A percentile compares a stretch with the other conserved stretches of the same genome.
phyloP scores from a whole-genome alignment of 768 basidiomycete species.

The Rhodotorula paludigena region DNA sequence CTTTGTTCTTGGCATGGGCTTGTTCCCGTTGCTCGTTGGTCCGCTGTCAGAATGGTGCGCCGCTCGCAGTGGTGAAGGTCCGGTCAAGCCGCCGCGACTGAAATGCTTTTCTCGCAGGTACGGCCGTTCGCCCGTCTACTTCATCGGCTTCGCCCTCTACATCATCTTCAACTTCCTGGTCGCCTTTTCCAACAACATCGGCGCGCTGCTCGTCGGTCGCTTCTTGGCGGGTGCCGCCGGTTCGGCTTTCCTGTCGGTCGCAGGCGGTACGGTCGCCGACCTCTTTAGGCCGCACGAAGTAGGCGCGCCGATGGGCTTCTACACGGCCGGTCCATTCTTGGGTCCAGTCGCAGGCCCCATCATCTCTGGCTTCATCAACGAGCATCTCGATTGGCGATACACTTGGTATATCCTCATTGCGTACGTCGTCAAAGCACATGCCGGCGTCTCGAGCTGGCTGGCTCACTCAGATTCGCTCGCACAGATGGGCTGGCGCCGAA shows the following conservation, averaged over 20 bases:
- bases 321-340: slow-evolving; percentile 57
- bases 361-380: slow-evolving; percentile 65
- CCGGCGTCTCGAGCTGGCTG: too few relatives aligned
- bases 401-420: slow-evolving; percentile 62
- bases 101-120: neutral
- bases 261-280: slow-evolving; percentile 61
- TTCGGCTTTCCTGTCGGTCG: slow-evolving; percentile 59
- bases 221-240: slow-evolving; percentile 58
- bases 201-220: slow-evolving; percentile 59
- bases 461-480: neutral
- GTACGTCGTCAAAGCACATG: neutral
- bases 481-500: slow-evolving; percentile 60
- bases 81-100: neutral
- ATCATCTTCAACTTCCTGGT: slow-evolving; percentile 46
- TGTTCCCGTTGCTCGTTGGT: slow-evolving; percentile 47
- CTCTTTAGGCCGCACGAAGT: slow-evolving; percentile 44
- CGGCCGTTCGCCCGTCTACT: slow-evolving; percentile 27
- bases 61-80: too few relatives aligned
- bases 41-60: slow-evolving; percentile 55
- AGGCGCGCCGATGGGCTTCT: slow-evolving; percentile 53
- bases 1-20: slow-evolving; percentile 23
- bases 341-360: slow-evolving; percentile 52
- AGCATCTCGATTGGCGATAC: slow-evolving; percentile 55
- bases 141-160: slow-evolving; percentile 32
- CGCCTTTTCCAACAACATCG: slow-evolving; percentile 64